Evolutionary conservation across 75 land plant genomes (phyloP).

Genomic region (Larix kaempferi): DNA sequence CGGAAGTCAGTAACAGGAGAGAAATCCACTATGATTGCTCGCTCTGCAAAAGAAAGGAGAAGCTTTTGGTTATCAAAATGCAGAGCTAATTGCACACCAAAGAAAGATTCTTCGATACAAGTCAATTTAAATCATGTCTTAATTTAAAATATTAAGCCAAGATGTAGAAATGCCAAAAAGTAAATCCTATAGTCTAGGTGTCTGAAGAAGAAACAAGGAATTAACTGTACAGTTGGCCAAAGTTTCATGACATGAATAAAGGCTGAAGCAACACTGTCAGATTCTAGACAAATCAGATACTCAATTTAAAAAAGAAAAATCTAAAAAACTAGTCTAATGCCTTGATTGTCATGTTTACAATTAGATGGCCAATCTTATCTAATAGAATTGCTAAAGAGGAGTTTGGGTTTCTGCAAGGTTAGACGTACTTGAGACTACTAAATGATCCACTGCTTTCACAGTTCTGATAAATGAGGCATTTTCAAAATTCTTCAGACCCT

Average conservation of each 20-base stretch:
- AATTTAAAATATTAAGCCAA: background rate
- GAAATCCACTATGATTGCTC: constrained; percentile 82
- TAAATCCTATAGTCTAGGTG: background rate
- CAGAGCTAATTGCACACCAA: background rate
- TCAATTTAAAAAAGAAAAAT: no score
- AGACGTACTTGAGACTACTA: no score
- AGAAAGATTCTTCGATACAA: background rate
- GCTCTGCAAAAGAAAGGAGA: constrained; percentile 23
- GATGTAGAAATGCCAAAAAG: background rate
- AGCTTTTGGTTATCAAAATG: background rate
- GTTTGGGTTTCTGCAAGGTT: no score
- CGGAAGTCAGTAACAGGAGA: constrained; percentile 86
- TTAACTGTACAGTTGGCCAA: no score
- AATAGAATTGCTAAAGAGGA: no score
- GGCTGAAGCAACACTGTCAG: no score
- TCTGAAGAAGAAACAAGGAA: no score
- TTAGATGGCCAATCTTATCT: no score
- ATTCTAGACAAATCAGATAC: no score
- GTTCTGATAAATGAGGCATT: background rate
- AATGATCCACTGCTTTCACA: background rate
- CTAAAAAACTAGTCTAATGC: no score
- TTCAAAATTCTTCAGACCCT: background rate
- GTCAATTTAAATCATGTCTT: background rate
- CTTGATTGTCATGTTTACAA: no score
- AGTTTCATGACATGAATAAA: no score